A percentile compares a stretch with the other conserved stretches of the same genome.
These are phyloP conservation scores for Lotmaria passim DNA, from an alignment of 208 protist genomes.

Conservation along the genomic window DNA sequence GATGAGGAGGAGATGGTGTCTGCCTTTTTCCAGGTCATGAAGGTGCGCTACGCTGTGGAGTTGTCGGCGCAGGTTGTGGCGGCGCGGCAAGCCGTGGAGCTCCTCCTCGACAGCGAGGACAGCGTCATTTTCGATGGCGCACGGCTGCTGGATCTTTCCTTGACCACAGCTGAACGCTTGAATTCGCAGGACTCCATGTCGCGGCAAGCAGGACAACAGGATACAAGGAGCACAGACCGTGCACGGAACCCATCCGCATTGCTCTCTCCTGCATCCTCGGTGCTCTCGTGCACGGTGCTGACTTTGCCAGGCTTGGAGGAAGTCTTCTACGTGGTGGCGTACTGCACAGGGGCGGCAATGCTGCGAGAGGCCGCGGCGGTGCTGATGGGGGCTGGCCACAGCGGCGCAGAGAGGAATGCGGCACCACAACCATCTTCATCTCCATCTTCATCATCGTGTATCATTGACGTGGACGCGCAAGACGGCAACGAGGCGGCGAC, in stretches of 20 bases:
- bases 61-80: constrained; percentile 60
- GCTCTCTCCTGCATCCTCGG: constrained; percentile 5
- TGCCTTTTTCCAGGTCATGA: constrained; percentile 52
- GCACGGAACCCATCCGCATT: background rate
- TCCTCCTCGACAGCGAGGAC: constrained; percentile 61
- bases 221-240: background rate
- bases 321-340: constrained; percentile 72
- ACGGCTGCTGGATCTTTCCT: constrained; percentile 12
- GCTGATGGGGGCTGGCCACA: background rate
- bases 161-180: background rate
- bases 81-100: constrained; percentile 42
- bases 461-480: constrained; percentile 30
- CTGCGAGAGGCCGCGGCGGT: constrained; percentile 33
- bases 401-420: background rate
- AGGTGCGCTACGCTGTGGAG: constrained; percentile 68
- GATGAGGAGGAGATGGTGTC: constrained; percentile 41
- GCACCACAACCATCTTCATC: too few species aligned
- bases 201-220: too few species aligned
- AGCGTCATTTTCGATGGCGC: constrained; percentile 48
- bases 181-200: too few species aligned
- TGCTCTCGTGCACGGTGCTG: constrained; percentile 42
- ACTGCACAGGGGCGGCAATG: constrained; percentile 62
- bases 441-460: too few species aligned
- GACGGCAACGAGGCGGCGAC: constrained; percentile 13
- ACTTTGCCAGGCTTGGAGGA: constrained; percentile 55